Evolutionary conservation across 805 yeast species (phyloP), one percentile per base, ranked within the genome.

Genomic region (Debaryomyces maramus): DNA sequence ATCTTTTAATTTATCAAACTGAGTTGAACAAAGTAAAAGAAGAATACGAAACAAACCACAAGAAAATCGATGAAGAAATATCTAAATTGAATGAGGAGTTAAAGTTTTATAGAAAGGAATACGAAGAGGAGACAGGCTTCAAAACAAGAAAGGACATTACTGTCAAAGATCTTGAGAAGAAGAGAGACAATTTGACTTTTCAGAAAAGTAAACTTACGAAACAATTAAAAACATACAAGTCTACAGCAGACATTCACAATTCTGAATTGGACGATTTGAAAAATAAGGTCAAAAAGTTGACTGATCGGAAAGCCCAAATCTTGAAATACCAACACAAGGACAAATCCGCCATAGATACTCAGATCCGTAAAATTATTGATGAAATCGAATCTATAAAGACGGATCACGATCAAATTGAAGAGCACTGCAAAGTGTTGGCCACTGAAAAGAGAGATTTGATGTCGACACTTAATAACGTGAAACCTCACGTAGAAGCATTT

Each of bases 61-160:
- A 32, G 4, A 33, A 41, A 8, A 34, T 45, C 4, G 32, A 29
- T 8, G 18, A 36, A 6, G 63, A 60, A 23, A 34, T 41, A n/a
- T 33, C 19, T 6, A 42, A 39, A 11, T 43, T 62, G 24, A 50
- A 49, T 48, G 39, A 68, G 48, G 50, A 68, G 57, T 41, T 52
- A 53, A 36, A 56, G 50, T 44, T 52, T n/a, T 53, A 60, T 42
- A 67, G 60, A 23, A 58, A 60, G 23, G 77, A 73, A 40, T 51
- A 60, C 31, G 67, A 63, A 29, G 65, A 60, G 17, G 71, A 61
- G 34, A 47, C 60, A 11, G 71, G 65, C 26, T 41, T 36, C 35
- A 57, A 59, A 32, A 40, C 50, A 16, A 57, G 55, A 33, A 51
- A 58, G 31, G 72, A 67, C 27, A 45, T 44, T 41, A 61, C 54